Conservation (phyloP, 1,139 yeast genomes). For the Meyerozyma athensensis region DNA sequence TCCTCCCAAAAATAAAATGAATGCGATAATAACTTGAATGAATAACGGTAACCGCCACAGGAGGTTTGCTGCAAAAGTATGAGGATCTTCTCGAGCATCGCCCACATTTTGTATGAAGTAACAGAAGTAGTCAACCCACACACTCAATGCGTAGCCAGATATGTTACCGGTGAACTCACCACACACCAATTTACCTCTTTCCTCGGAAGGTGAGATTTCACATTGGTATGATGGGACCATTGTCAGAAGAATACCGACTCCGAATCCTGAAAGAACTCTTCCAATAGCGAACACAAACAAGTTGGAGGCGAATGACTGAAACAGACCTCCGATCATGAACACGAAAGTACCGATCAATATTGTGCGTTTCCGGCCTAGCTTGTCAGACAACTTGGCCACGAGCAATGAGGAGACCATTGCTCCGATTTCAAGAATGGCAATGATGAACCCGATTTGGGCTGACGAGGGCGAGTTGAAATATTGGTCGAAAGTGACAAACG, state of each 20-base stretch:
- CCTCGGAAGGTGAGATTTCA: conserved; percentile 52
- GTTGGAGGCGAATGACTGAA: conserved; percentile 44
- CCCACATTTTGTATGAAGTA: conserved; percentile 42
- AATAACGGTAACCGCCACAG: conserved; percentile 52
- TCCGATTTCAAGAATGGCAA: conserved; percentile 49
- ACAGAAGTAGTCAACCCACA: conserved; percentile 53
- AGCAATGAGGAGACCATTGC: conserved; percentile 45
- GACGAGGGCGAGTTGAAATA: conserved; percentile 45
- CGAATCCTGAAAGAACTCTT: conserved; percentile 47
- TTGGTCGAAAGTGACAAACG: conserved; percentile 43
- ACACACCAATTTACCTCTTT: conserved; percentile 51
- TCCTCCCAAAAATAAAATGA: conserved; percentile 44
- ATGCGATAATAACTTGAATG: conserved; percentile 45
- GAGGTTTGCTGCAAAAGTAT: conserved; percentile 37
- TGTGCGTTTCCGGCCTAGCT: conserved; percentile 45
- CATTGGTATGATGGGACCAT: conserved; percentile 54
- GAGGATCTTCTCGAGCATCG: conserved; percentile 35
- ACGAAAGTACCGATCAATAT: conserved; percentile 45
- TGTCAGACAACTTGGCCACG: conserved; percentile 45
- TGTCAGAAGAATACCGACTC: conserved; percentile 50
- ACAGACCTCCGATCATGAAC: conserved; percentile 47
- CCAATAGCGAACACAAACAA: conserved; percentile 43
- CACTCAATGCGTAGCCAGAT: conserved; percentile 47
- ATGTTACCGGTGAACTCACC: conserved; percentile 55
- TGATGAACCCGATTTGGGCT: conserved; percentile 45